These are phyloP conservation scores for Acacia concinna DNA, from an alignment of 331 rosid species.

Conservation along the genomic window DNA sequence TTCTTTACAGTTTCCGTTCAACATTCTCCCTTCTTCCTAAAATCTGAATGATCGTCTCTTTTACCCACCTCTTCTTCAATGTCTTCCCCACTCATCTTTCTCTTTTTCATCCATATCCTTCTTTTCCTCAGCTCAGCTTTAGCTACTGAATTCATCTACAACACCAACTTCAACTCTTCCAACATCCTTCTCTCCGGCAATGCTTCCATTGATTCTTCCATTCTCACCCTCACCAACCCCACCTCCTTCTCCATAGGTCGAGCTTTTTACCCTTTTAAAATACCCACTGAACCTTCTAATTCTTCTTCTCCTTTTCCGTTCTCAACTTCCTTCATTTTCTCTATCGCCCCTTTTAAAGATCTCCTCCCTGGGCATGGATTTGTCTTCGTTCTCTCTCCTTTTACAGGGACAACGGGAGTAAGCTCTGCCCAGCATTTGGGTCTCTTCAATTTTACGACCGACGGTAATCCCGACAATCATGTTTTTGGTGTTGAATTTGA, in stretches of 20 bases:
- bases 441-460: slow-evolving; percentile 54
- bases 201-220: slow-evolving; percentile 46
- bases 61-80: slow-evolving; percentile 21
- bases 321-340: slow-evolving; percentile 62
- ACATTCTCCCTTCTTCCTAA: neutral
- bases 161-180: slow-evolving; percentile 58
- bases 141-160: slow-evolving; percentile 48
- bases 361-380: slow-evolving; percentile 62
- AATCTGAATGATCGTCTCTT: neutral
- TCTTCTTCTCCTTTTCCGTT: slow-evolving; percentile 40
- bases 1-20: neutral
- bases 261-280: slow-evolving; percentile 56
- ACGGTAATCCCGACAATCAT: slow-evolving; percentile 45
- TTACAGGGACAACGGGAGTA: slow-evolving; percentile 38
- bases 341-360: slow-evolving; percentile 40
- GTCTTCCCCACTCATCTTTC: slow-evolving; percentile 27
- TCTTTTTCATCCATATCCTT: slow-evolving; percentile 3
- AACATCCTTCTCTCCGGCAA: slow-evolving; percentile 44
- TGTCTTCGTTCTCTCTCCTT: slow-evolving; percentile 48
- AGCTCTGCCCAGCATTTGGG: slow-evolving; percentile 59
- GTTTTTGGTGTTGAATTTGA: slow-evolving; percentile 71
- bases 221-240: slow-evolving; percentile 54
- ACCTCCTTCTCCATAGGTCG: slow-evolving; percentile 51
- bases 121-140: slow-evolving; percentile 29
- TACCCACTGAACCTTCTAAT: slow-evolving; percentile 37